Evolutionary conservation across 768 basidiomycete species (phyloP).

Genomic region (Melanogaster broomeanus): DNA sequence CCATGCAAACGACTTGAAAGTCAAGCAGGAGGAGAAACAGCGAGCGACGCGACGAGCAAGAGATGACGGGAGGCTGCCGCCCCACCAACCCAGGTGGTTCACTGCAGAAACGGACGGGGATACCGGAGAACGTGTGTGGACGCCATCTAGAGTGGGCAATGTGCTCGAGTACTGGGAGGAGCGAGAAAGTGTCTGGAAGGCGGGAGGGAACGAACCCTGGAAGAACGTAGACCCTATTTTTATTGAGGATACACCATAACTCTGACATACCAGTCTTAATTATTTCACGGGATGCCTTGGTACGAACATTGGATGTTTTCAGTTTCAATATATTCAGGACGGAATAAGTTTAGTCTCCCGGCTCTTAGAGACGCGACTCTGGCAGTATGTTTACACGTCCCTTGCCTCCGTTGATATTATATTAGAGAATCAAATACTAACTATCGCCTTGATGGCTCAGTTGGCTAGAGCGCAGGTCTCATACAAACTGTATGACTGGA

Average conservation of each 20-base stretch:
- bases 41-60: conserved; percentile 64
- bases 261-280: neutral
- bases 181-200: conserved; percentile 62
- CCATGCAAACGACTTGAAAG: conserved; percentile 78
- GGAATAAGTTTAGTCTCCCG: conserved; percentile 1
- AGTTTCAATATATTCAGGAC: neutral
- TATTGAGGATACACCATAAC: conserved; percentile 52
- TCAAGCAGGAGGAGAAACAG: conserved; percentile 82
- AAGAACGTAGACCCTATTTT: conserved; percentile 80
- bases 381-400: no score
- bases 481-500: conserved; percentile 41
- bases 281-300: neutral
- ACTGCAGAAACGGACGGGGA: conserved; percentile 79
- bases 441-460: conserved; percentile 44
- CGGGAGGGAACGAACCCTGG: conserved; percentile 46
- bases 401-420: no score
- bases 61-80: conserved; percentile 70
- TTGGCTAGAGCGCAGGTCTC: conserved; percentile 59
- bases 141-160: conserved; percentile 54
- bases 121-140: conserved; percentile 89
- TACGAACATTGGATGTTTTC: neutral
- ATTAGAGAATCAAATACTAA: no score
- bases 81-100: conserved; percentile 90
- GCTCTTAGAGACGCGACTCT: no score
- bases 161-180: conserved; percentile 83